phyloP scores from a whole-genome alignment of 2,329 filamentous ascomycete genomes.

The Alternaria ethzedia region DNA sequence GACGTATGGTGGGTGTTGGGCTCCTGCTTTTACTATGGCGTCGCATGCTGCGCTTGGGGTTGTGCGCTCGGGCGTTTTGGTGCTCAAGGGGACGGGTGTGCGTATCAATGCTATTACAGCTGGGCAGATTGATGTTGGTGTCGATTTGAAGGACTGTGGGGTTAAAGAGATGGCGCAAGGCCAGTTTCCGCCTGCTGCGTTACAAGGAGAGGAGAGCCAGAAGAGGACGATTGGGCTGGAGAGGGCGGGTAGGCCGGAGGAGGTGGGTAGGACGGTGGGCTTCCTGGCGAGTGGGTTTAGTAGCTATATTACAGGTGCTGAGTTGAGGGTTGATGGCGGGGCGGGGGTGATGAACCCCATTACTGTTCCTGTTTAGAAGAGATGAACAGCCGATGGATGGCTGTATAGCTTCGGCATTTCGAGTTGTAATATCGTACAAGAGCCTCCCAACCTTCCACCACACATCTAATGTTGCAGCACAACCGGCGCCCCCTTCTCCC shows the following conservation, averaged over 20 bases:
- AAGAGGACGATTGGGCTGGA: slow-evolving; percentile 63
- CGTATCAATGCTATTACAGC: slow-evolving; percentile 63
- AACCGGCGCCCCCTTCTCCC: slow-evolving; percentile 78
- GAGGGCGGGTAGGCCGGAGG: slow-evolving; percentile 62
- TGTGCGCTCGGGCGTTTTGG: slow-evolving; percentile 63
- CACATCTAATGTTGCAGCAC: slow-evolving; percentile 59
- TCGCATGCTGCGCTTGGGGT: slow-evolving; percentile 67
- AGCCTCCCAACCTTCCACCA: not conserved
- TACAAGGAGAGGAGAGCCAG: slow-evolving; percentile 59
- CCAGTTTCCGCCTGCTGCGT: slow-evolving; percentile 62
- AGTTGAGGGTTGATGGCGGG: slow-evolving; percentile 68
- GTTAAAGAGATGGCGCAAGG: slow-evolving; percentile 54
- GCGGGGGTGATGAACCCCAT: slow-evolving; percentile 53
- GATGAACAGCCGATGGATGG: not conserved
- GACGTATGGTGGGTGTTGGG: slow-evolving; percentile 65
- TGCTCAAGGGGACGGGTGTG: slow-evolving; percentile 64
- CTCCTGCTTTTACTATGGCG: slow-evolving; percentile 66
- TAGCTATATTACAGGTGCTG: slow-evolving; percentile 67
- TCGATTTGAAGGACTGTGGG: slow-evolving; percentile 52
- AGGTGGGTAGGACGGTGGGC: slow-evolving; percentile 66
- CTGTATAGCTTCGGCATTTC: accelerated
- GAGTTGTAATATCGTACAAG: not conserved
- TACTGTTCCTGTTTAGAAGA: slow-evolving; percentile 43
- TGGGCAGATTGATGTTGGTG: slow-evolving; percentile 56
- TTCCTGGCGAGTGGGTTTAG: slow-evolving; percentile 69